Conservation (phyloP, 768 basidiomycete species). For the Mycena latifolia region DNA sequence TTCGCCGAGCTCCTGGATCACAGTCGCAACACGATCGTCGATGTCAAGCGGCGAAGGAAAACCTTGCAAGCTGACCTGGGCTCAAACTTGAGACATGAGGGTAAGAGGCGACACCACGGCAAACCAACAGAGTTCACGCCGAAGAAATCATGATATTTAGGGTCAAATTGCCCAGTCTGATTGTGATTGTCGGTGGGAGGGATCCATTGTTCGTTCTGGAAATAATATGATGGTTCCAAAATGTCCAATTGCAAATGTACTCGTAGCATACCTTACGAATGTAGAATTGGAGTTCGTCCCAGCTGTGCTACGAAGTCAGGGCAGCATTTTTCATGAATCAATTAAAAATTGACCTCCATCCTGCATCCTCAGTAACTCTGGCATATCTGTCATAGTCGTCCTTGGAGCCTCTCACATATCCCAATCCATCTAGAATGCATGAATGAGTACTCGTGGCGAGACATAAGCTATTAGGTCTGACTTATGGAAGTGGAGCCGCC, state of each 20-base stretch:
- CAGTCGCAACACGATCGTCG: conserved; percentile 43
- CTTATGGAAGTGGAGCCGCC: conserved; percentile 33
- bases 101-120: too few relatives aligned
- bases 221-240: neutral
- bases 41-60: neutral
- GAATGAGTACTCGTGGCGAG: neutral
- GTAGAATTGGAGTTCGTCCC: neutral
- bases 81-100: too few relatives aligned
- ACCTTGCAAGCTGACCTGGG: conserved; percentile 38
- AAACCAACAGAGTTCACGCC: conserved; percentile 46
- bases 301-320: neutral
- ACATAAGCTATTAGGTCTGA: conserved; percentile 8
- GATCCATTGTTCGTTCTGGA: conserved; percentile 45
- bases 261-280: neutral
- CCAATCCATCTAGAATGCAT: conserved; percentile 30
- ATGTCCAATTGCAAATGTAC: neutral
- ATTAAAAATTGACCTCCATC: conserved; percentile 42
- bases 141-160: conserved; percentile 44
- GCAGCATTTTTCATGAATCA: neutral
- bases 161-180: conserved; percentile 47
- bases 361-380: conserved; percentile 42
- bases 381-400: conserved; percentile 48
- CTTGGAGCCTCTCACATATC: conserved; percentile 43
- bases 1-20: conserved; percentile 47
- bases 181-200: conserved; percentile 46